Evolutionary conservation across 371 early-diverging fungal species (phyloP).

Genomic region (Funneliformis caledonium): DNA sequence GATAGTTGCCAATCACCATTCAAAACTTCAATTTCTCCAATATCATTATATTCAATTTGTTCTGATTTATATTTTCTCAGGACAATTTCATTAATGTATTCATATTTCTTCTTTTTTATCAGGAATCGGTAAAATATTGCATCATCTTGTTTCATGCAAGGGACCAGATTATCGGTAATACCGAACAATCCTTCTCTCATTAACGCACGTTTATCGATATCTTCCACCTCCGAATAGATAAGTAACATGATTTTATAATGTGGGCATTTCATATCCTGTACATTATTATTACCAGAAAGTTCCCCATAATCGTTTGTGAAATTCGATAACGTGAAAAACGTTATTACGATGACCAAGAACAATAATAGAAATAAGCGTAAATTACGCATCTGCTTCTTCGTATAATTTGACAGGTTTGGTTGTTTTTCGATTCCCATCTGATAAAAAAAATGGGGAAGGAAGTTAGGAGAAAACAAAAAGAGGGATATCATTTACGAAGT

Average conservation of each 20-base stretch:
- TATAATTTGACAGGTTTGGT: neutral
- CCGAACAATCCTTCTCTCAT: conserved; percentile 23
- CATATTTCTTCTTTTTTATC: neutral
- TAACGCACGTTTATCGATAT: neutral
- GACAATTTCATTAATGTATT: neutral
- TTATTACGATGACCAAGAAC: neutral
- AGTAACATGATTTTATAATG: conserved; percentile 16
- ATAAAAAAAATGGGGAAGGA: too few relatives aligned
- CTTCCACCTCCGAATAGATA: conserved; percentile 1
- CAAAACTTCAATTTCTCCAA: neutral
- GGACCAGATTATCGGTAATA: conserved; percentile 21
- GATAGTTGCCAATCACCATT: neutral
- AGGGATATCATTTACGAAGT: too few relatives aligned
- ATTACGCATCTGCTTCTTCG: neutral
- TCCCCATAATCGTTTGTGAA: neutral
- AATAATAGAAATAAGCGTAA: neutral
- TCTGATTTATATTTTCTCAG: conserved; percentile 18
- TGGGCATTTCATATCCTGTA: neutral
- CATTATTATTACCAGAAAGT: too few relatives aligned
- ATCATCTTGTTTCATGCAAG: conserved; percentile 23
- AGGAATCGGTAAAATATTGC: neutral
- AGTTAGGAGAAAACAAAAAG: too few relatives aligned
- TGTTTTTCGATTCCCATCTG: neutral
- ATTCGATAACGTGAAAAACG: neutral
- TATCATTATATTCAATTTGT: conserved; percentile 37